Percentiles rank a stretch among this genome's conserved stretches.
phyloP scores from a whole-genome alignment of 345 rosid species.

The Aquilaria sinensis region DNA sequence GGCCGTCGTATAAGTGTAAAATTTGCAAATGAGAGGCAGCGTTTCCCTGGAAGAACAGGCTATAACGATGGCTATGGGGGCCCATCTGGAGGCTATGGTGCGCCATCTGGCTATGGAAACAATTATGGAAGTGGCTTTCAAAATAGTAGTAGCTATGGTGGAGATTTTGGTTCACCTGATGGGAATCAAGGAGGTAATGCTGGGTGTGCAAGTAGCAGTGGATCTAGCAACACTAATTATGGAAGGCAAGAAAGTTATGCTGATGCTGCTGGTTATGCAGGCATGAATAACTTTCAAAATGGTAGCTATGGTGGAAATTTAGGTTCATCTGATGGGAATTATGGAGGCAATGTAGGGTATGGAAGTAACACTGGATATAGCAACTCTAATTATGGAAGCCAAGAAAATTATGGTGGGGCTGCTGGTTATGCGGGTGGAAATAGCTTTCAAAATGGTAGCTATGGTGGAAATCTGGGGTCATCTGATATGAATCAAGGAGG shows the following conservation, averaged over 20 bases:
- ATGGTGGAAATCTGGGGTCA: not conserved
- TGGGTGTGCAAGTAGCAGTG: constrained; percentile 4
- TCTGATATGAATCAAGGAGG: constrained; percentile 20
- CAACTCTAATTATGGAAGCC: constrained; percentile 1
- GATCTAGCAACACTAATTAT: not conserved
- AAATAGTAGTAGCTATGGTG: constrained; percentile 8
- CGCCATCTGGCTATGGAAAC: too few relatives aligned
- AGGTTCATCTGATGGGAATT: constrained; percentile 12
- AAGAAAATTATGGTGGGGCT: constrained; percentile 19
- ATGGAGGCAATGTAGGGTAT: constrained; percentile 11
- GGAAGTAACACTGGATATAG: not conserved
- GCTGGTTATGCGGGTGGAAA: constrained; percentile 34
- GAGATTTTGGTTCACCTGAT: constrained; percentile 21
- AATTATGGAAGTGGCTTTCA: constrained; percentile 25
- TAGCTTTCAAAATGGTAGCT: constrained; percentile 12
- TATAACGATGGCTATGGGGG: constrained; percentile 29
- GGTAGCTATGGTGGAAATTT: constrained; percentile 7
- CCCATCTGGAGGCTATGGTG: not conserved
- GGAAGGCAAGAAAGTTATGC: constrained; percentile 20
- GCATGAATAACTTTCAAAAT: constrained; percentile 26
- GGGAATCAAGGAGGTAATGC: constrained; percentile 7
- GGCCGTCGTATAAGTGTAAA: constrained; percentile 78
- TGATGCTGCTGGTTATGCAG: constrained; percentile 20
- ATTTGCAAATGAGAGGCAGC: constrained; percentile 64
- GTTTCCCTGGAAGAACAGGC: constrained; percentile 34